Evolutionary conservation across 805 yeast species (phyloP).

Genomic region (Candida sanyiensis): DNA sequence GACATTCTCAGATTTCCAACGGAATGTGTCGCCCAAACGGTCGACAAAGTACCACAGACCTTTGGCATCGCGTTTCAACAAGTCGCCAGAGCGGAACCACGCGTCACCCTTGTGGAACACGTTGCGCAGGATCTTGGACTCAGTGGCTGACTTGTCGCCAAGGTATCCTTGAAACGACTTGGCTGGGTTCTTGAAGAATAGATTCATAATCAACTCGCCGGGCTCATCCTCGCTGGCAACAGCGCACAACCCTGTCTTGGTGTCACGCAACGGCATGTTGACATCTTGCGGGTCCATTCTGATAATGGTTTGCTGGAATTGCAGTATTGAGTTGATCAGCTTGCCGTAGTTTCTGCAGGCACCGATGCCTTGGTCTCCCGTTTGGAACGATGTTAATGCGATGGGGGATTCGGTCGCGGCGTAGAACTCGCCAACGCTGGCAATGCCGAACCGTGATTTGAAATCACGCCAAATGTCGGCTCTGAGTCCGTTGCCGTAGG

Average conservation of each 20-base stretch:
- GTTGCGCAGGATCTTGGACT: constrained; percentile 64
- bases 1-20: constrained; percentile 96
- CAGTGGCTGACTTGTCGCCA: constrained; percentile 74
- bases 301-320: constrained; percentile 53
- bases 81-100: constrained; percentile 85
- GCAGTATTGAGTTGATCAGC: constrained; percentile 45
- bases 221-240: constrained; percentile 56
- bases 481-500: constrained; percentile 88
- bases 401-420: constrained; percentile 92
- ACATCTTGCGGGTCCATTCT: constrained; percentile 80
- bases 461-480: constrained; percentile 83
- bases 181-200: constrained; percentile 57
- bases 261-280: constrained; percentile 61
- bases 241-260: constrained; percentile 55
- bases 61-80: constrained; percentile 60
- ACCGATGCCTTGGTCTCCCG: constrained; percentile 76
- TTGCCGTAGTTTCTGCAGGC: constrained; percentile 80
- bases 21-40: constrained; percentile 88
- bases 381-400: constrained; percentile 76
- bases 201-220: constrained; percentile 82
- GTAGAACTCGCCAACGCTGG: constrained; percentile 82
- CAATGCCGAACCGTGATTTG: constrained; percentile 68
- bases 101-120: constrained; percentile 86
- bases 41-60: constrained; percentile 81
- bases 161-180: constrained; percentile 84